Evolutionary conservation across 306 rosid species (phyloP), one percentile per base, ranked within the genome.

Genomic region (Quercus mongolica): DNA sequence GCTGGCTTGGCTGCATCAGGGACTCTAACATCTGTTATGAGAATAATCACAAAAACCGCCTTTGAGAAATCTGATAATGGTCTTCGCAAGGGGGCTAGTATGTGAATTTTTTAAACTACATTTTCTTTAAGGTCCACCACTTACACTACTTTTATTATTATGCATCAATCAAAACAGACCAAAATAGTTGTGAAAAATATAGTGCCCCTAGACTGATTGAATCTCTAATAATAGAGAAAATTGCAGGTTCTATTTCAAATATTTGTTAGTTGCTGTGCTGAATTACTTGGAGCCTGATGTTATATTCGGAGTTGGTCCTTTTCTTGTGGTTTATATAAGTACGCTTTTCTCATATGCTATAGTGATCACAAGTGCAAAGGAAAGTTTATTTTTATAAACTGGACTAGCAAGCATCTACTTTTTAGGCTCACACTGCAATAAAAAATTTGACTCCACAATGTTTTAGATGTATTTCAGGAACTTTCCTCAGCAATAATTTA

Each of bases 1-100:
- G 98, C 94, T 59, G 99, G 99, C 38, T 64, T 85, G 75, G 96
- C 89, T 74, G 99, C 96, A 15, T 84, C 99, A 9, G 99, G 99
- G n/a, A 94, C 93, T 55, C 78, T 95, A 28, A 82, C 84, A 56
- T 90, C 94, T 33, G 79, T 23, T 52, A 20, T 95, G 83, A 91
- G 98, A 83, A 68, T 93, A 15, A 21, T 91, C 54, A 93, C 98
- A 44, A 91, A 85, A 85, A 78, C 83, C 1, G 92, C 86, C 33
- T 92, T 95, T 26, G 92, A 91, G 81, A 86, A 88, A 61, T 79
- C 83, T 41, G 54, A 81, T 10, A 17, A 89, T 10, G 97, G 99
- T 65, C 98, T 95, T 86, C 96, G 94, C 80, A 93, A 90, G 75
- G 99, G 98, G 17, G 88, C 98, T 14, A 84, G 97, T 93, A 90